A percentile compares a stretch with the other conserved stretches of the same genome.
Conservation (phyloP, 2,329 filamentous ascomycete species). For the Torrubiella hemipterigena region DNA sequence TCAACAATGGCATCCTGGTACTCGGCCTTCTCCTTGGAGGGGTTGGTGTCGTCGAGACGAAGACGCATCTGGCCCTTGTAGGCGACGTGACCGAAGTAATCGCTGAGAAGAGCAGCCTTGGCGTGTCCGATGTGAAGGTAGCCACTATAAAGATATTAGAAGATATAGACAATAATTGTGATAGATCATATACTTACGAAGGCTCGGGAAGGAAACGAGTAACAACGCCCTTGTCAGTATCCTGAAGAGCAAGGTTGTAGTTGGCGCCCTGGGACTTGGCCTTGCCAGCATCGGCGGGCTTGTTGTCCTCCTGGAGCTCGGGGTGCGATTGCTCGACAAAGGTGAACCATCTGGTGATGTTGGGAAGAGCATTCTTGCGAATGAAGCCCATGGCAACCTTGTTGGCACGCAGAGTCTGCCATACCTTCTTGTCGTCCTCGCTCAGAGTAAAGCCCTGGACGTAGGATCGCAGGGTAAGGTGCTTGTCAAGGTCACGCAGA, state of each 20-base stretch:
- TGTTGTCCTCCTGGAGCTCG: conserved; percentile 60
- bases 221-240: conserved; percentile 79
- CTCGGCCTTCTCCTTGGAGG: conserved; percentile 92
- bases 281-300: conserved; percentile 53
- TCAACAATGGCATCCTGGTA: conserved; percentile 89
- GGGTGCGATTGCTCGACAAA: conserved; percentile 75
- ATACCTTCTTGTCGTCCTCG: conserved; percentile 69
- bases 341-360: conserved; percentile 75
- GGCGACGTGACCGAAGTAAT: conserved; percentile 91
- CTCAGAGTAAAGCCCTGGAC: conserved; percentile 70
- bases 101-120: conserved; percentile 85
- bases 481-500: conserved; percentile 69
- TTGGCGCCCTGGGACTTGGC: conserved; percentile 64
- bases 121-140: conserved; percentile 94
- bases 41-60: conserved; percentile 95
- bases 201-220: conserved; percentile 91
- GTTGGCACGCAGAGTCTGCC: conserved; percentile 73
- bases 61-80: conserved; percentile 86
- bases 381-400: conserved; percentile 72
- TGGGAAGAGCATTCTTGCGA: conserved; percentile 64
- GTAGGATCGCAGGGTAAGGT: conserved; percentile 78
- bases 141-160: conserved; percentile 31
- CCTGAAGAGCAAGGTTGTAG: conserved; percentile 79
- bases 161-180: conserved; percentile 1
- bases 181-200: conserved; percentile 41